Evolutionary conservation across 768 basidiomycete genomes (phyloP), one percentile per base, ranked within the genome.

Genomic region (Scleroderma bovista): DNA sequence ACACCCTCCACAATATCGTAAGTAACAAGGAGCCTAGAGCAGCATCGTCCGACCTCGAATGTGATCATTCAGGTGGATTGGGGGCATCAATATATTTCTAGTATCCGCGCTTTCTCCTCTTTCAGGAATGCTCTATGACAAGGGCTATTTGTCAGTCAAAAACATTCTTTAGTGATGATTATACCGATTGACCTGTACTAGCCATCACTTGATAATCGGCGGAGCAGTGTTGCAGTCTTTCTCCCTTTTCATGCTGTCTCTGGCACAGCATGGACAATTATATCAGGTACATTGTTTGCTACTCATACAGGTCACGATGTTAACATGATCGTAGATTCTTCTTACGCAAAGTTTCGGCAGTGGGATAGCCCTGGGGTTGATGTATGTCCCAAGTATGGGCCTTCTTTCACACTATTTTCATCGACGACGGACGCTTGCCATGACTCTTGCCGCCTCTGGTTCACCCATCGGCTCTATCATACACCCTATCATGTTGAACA

Each of bases 71-170:
- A 68, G 69, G 12, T 73, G 69, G 69, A 73, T 81, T 51, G 80
- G 79, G 37, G 73, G 77, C 23, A 57, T 71, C 16, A 75, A 79
- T 52, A 56, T 72, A 1, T 71, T 75, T 41, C 59, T 77, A 11
- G 51, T 67, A 16, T 54, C 73, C 19, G 57, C 62, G 0, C 51
- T 63, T n/a, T 69, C 77, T 15, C 48, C 75, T 11, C 29, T 77
- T 33, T 59, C 72, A 5, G 80, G 80, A 3, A 58, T 68, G 44
- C 69, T 73, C 8, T 77, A 74, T 52, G 80, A 81, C 47, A 67
- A 67, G n/a, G 80, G 80, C 47, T 75, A 76, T 63, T 78, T 76
- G 74, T 75, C 53, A 47, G 67, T 48, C 16, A 31, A 19, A 15
- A 37, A 10, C 3, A 9, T 42, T 42, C 36, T 24, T 42, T 43